phyloP scores from a whole-genome alignment of 2,329 filamentous ascomycete species.

The Fulvia fulva region DNA sequence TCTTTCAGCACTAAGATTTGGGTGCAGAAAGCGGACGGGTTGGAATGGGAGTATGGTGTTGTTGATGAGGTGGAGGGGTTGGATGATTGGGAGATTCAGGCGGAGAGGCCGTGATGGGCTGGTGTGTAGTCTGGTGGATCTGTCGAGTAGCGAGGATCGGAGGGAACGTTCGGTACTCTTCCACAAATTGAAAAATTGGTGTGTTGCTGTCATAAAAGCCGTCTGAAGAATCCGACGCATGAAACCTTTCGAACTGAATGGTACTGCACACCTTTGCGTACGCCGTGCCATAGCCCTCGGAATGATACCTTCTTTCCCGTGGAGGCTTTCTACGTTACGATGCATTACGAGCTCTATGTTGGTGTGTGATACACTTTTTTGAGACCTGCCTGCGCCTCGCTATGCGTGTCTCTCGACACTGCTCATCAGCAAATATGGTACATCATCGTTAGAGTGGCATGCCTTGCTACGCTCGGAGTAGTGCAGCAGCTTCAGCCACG shows the following conservation, averaged over 20 bases:
- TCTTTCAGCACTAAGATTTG: background rate
- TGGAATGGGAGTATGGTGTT: background rate
- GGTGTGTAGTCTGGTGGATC: too few species aligned
- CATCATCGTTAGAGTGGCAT: conserved; percentile 4
- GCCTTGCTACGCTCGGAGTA: background rate
- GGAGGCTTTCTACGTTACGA: background rate
- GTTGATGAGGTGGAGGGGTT: background rate
- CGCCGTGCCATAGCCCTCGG: too few species aligned
- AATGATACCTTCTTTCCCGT: too few species aligned
- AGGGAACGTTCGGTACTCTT: too few species aligned
- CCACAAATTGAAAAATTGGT: too few species aligned
- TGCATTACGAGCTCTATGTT: background rate
- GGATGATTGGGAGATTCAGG: background rate
- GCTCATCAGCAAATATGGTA: conserved; percentile 10
- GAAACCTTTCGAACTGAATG: too few species aligned
- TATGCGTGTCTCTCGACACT: conserved; percentile 10
- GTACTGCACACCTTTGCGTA: too few species aligned
- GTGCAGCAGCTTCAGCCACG: conserved; percentile 55
- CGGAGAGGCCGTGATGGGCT: too few species aligned
- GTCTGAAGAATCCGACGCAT: too few species aligned
- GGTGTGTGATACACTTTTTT: background rate
- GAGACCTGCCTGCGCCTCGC: conserved; percentile 7
- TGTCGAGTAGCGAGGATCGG: too few species aligned
- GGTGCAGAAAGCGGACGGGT: background rate
- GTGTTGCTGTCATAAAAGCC: too few species aligned